phyloP scores from a whole-genome alignment of 2,329 filamentous ascomycete species.

The Huntiella savannae region DNA sequence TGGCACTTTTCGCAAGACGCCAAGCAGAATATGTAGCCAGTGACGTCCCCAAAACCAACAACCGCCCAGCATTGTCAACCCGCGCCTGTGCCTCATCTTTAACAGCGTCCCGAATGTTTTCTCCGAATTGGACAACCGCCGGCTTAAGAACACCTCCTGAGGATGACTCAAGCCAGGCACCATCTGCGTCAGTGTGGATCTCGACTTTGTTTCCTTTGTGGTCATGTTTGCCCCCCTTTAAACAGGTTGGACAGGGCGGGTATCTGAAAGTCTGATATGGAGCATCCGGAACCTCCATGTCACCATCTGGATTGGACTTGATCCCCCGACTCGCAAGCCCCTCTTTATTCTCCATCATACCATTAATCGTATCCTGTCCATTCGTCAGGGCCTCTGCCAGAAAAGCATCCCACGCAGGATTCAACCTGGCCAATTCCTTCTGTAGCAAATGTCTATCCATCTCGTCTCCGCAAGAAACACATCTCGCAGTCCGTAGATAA shows the following conservation, averaged over 20 bases:
- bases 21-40: conserved; percentile 91
- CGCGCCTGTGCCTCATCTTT: conserved; percentile 62
- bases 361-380: conserved; percentile 7
- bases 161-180: conserved; percentile 46
- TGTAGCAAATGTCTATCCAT: conserved; percentile 61
- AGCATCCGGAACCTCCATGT: conserved; percentile 73
- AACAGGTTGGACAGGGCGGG: conserved; percentile 68
- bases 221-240: conserved; percentile 26
- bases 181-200: conserved; percentile 53
- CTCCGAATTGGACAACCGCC: conserved; percentile 90
- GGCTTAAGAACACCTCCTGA: conserved; percentile 75
- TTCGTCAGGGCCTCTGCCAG: conserved; percentile 54
- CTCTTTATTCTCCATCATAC: conserved; percentile 33
- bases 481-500: conserved; percentile 65
- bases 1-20: conserved; percentile 68
- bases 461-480: conserved; percentile 56
- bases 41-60: conserved; percentile 74
- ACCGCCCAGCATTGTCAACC: conserved; percentile 53
- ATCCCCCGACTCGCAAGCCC: conserved; percentile 50
- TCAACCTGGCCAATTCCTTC: conserved; percentile 52
- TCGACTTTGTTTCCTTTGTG: conserved; percentile 16
- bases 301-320: conserved; percentile 80
- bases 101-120: conserved; percentile 52
- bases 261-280: conserved; percentile 84
- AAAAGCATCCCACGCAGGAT: conserved; percentile 71